Conservation (phyloP, 1,284 basidiomycete species). For the Exobasidium cylindrosporum region DNA sequence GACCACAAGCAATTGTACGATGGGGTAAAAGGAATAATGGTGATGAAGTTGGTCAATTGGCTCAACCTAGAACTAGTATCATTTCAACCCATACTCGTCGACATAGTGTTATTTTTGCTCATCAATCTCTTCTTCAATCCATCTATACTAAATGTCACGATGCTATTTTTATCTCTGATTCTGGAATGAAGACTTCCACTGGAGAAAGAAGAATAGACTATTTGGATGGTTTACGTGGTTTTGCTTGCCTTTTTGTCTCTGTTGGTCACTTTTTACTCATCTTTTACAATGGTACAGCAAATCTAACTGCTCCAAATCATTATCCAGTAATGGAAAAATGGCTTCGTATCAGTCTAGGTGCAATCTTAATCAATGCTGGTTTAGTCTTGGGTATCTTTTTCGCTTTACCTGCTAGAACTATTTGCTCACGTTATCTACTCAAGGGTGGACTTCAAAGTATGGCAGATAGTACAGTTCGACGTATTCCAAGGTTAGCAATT, state of each 20-base stretch:
- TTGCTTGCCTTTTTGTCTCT: slow-evolving; percentile 46
- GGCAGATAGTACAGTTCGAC: slow-evolving; percentile 37
- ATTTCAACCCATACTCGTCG: not conserved
- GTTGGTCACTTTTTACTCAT: slow-evolving; percentile 49
- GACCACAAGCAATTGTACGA: not conserved
- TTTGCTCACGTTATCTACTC: slow-evolving; percentile 43
- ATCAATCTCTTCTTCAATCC: slow-evolving; percentile 3
- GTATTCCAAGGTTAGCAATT: slow-evolving; percentile 43
- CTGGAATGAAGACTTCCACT: slow-evolving; percentile 8
- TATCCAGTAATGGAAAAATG: slow-evolving; percentile 36
- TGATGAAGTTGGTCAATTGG: slow-evolving; percentile 4
- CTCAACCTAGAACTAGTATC: slow-evolving; percentile 1
- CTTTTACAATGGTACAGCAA: slow-evolving; percentile 41
- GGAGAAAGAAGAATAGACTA: slow-evolving; percentile 30
- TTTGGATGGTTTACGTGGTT: slow-evolving; percentile 44
- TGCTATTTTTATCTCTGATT: slow-evolving; percentile 11
- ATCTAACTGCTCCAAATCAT: slow-evolving; percentile 26
- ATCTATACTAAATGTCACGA: not conserved
- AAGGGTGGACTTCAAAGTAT: slow-evolving; percentile 37
- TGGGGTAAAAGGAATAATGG: slow-evolving; percentile 1
- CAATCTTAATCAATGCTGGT: slow-evolving; percentile 38
- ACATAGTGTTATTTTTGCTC: slow-evolving; percentile 2
- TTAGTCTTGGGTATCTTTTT: slow-evolving; percentile 47
- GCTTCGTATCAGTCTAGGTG: slow-evolving; percentile 38
- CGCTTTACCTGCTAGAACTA: slow-evolving; percentile 41